Base-by-base conservation (phyloP, 768 basidiomycete species). In the Suillus alpinus region DNA sequence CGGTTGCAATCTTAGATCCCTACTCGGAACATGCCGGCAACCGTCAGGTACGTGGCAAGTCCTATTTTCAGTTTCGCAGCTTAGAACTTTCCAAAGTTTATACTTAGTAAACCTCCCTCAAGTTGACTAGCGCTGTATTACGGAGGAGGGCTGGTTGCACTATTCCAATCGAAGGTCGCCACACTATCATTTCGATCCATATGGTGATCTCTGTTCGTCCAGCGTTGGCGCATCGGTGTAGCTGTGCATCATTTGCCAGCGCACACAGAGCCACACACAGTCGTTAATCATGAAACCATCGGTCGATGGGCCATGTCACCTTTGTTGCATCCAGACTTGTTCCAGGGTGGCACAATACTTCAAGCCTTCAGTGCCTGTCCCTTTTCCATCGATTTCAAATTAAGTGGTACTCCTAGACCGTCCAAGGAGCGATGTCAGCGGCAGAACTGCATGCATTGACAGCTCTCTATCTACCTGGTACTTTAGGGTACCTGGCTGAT, bases 1-100 rank as follows among this genome's bases (percentile, higher is more conserved):
- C 67, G 62, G 41, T 1, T 36, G 26, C 61, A 37, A 73, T 75
- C 71, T 75, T 20, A 73, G 73, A 75, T 73, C 65, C n/a, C 32
- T 29, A 37, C 41, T 58, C 71, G 72, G 70, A 37, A 62, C 31
- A 52, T 60, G 65, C 71, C 65, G 72, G 59, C 60, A 53, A 37
- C 32, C 20, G 26, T 18, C 23, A 36, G 36, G 29, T 56, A 63
- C 50, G 55, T 57, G 60, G 20, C 18, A 36, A 37, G 14, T 55
- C 31, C 47, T 59, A 37, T 56, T 26, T 53, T 32, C 47, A 55
- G 41, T 47, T 9, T 47, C 26, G 44, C 14, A 26, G 20, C 47
- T 44, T 44, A 50, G 29, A 50, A 50, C 18, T n/a, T 50, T 50
- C 29, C 49, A 50, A 50, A 32, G 49, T 50, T 50, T 50, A 31